Evolutionary conservation across 2,329 filamentous ascomycete species (phyloP).

Genomic region (Setomelanomma holmii): DNA sequence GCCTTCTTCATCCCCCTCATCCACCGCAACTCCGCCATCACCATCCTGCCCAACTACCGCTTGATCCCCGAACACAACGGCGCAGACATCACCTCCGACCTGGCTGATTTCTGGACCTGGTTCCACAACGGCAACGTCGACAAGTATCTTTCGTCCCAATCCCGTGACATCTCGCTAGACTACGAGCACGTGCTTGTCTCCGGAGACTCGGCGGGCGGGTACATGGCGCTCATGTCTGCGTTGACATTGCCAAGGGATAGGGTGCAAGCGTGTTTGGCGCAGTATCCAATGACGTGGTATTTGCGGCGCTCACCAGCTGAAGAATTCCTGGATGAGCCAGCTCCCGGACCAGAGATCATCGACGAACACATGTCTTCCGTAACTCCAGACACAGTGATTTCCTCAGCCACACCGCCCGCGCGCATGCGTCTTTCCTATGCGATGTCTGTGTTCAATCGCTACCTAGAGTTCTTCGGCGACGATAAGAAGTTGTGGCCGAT

Average conservation of each 20-base stretch:
- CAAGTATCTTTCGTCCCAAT: slow-evolving; percentile 16
- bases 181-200: slow-evolving; percentile 34
- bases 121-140: slow-evolving; percentile 25
- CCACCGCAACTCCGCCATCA: slow-evolving; percentile 51
- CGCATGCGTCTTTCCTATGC: slow-evolving; percentile 24
- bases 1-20: slow-evolving; percentile 49
- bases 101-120: slow-evolving; percentile 60
- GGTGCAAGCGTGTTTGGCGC: slow-evolving; percentile 32
- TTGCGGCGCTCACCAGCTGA: slow-evolving; percentile 5
- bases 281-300: slow-evolving; percentile 41
- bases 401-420: slow-evolving; percentile 23
- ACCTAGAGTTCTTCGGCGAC: slow-evolving; percentile 35
- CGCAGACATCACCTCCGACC: slow-evolving; percentile 56
- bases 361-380: slow-evolving; percentile 30
- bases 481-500: slow-evolving; percentile 36
- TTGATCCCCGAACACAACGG: slow-evolving; percentile 59
- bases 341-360: slow-evolving; percentile 19
- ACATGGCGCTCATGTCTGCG: slow-evolving; percentile 44
- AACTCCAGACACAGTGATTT: slow-evolving; percentile 24
- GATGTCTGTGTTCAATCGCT: slow-evolving; percentile 27
- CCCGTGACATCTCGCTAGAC: slow-evolving; percentile 24
- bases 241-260: slow-evolving; percentile 24
- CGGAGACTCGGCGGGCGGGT: slow-evolving; percentile 51
- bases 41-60: slow-evolving; percentile 59
- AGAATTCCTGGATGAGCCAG: slow-evolving; percentile 5